Conservation (phyloP, 192 early-diverging fungal genomes). For the Coemansia sp. region DNA sequence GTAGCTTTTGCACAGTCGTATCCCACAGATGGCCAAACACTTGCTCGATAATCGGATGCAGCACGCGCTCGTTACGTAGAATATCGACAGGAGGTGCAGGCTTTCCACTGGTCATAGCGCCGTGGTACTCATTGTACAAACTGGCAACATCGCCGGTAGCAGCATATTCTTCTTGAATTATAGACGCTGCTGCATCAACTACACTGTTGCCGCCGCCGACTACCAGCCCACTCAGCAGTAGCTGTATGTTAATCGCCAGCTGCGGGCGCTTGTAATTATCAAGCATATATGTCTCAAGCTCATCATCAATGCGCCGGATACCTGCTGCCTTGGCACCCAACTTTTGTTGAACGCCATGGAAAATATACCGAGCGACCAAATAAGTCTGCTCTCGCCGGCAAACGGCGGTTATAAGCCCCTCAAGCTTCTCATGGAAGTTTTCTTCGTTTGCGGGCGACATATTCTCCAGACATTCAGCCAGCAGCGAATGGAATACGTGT, state of each 20-base stretch:
- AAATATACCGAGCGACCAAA: conserved; percentile 40
- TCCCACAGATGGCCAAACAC: conserved; percentile 47
- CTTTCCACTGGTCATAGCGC: conserved; percentile 1
- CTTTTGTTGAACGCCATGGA: conserved; percentile 22
- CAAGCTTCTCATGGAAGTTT: conserved; percentile 57
- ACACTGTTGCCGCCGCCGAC: conserved; percentile 36
- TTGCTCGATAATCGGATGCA: conserved; percentile 43
- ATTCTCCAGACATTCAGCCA: conserved; percentile 63
- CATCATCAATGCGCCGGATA: conserved; percentile 33
- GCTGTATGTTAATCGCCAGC: conserved; percentile 39
- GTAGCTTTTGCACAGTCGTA: conserved; percentile 9
- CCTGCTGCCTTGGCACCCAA: conserved; percentile 24
- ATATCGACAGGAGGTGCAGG: conserved; percentile 13
- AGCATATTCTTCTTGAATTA: conserved; percentile 44
- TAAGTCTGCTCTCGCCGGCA: conserved; percentile 49
- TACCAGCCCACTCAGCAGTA: conserved; percentile 30
- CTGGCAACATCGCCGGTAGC: conserved; percentile 38
- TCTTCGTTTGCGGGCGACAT: conserved; percentile 61
- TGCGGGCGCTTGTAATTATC: conserved; percentile 38
- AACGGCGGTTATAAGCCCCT: conserved; percentile 51
- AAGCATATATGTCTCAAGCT: conserved; percentile 46
- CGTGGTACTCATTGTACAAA: conserved; percentile 41
- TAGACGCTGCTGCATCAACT: conserved; percentile 34
- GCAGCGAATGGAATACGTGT: conserved; percentile 63
- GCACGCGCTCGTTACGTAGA: conserved; percentile 32